These are phyloP conservation scores for Fraxinus baroniana DNA, from an alignment of 305 asterid genomes.

Conservation along the genomic window DNA sequence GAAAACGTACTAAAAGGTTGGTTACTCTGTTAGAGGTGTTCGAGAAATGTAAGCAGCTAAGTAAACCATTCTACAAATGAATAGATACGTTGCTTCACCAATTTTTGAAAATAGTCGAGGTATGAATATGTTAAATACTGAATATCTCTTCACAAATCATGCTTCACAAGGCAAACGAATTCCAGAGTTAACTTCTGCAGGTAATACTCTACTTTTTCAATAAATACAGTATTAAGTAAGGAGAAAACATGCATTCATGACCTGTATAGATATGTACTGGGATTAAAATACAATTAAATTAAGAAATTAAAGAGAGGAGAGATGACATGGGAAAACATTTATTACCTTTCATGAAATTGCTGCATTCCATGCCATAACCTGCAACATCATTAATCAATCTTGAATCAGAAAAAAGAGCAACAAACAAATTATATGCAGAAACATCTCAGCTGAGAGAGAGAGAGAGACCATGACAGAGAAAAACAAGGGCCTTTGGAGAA, in stretches of 20 bases:
- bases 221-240: neutral
- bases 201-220: neutral
- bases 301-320: neutral
- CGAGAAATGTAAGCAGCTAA: neutral
- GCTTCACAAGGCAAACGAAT: neutral
- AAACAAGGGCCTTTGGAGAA: conserved; percentile 91
- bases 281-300: neutral
- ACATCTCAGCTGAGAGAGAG: neutral
- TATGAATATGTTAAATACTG: neutral
- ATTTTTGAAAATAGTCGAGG: too few relatives aligned
- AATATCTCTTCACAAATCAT: neutral
- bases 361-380: conserved; percentile 99
- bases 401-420: too few relatives aligned
- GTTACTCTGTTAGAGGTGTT: neutral
- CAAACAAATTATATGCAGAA: too few relatives aligned
- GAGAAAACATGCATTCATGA: neutral
- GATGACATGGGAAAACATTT: conserved; percentile 27
- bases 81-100: neutral
- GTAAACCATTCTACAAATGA: neutral
- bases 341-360: conserved; percentile 91
- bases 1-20: neutral
- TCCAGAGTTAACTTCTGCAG: neutral
- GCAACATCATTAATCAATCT: conserved; percentile 41
- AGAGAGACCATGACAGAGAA: conserved; percentile 81
- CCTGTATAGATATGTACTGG: neutral